Percentiles rank a stretch among this genome's conserved stretches.
phyloP scores from a whole-genome alignment of 805 yeast species.

The Yamadazyma phyllophila region DNA sequence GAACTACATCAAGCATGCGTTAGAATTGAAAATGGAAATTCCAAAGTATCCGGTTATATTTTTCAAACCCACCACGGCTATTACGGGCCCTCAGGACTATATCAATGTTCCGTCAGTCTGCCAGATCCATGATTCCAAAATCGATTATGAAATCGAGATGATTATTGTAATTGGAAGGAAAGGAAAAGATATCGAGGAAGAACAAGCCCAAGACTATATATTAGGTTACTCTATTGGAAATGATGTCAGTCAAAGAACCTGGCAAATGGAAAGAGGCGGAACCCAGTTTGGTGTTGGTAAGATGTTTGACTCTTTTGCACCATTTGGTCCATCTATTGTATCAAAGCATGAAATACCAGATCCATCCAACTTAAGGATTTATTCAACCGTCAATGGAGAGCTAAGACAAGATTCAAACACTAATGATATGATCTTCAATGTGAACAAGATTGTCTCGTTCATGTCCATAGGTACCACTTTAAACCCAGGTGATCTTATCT shows the following conservation, averaged over 20 bases:
- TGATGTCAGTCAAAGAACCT: constrained; percentile 56
- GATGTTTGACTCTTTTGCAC: constrained; percentile 57
- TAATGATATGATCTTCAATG: constrained; percentile 48
- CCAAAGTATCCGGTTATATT: constrained; percentile 52
- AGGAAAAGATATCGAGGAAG: constrained; percentile 42
- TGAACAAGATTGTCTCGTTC: constrained; percentile 43
- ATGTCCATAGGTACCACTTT: constrained; percentile 52
- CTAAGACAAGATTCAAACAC: constrained; percentile 45
- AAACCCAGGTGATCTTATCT: constrained; percentile 51
- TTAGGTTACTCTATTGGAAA: constrained; percentile 55
- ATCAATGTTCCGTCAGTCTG: constrained; percentile 43
- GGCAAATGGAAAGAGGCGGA: constrained; percentile 53
- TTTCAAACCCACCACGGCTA: constrained; percentile 48
- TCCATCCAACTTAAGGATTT: constrained; percentile 35
- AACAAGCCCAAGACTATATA: constrained; percentile 45
- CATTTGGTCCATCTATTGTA: constrained; percentile 55
- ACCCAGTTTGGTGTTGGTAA: constrained; percentile 53
- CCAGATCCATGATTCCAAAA: constrained; percentile 27
- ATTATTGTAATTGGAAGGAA: constrained; percentile 52
- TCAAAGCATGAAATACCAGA: constrained; percentile 28
- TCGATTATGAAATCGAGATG: constrained; percentile 56
- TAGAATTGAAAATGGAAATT: constrained; percentile 37
- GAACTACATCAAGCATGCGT: constrained; percentile 45
- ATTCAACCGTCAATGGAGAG: constrained; percentile 47
- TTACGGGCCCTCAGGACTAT: constrained; percentile 41